Percentiles rank a stretch among this genome's conserved stretches.
Evolutionary conservation across 495 filamentous ascomycete species (phyloP).

Genomic region (Penicillium cosmopolitanum): DNA sequence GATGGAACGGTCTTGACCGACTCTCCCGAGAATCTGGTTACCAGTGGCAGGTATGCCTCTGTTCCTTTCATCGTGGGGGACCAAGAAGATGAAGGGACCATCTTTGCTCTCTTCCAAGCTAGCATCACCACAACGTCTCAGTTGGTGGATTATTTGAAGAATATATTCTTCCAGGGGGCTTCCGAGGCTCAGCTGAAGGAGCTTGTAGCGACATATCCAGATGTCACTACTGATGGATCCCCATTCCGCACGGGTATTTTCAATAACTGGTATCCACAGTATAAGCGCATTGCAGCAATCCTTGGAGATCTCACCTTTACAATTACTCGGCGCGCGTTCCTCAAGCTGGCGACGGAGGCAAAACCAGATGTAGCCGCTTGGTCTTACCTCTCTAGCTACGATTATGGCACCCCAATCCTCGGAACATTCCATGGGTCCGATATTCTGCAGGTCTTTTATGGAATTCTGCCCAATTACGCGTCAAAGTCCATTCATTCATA

Average conservation of each 20-base stretch:
- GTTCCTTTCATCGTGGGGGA: constrained; percentile 63
- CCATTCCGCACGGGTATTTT: constrained; percentile 66
- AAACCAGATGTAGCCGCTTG: constrained; percentile 63
- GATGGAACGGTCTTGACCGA: constrained; percentile 60
- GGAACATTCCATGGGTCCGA: constrained; percentile 76
- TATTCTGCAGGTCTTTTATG: constrained; percentile 67
- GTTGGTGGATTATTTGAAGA: constrained; percentile 60
- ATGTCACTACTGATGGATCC: constrained; percentile 54
- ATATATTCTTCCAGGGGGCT: constrained; percentile 60
- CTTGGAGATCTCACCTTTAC: constrained; percentile 72
- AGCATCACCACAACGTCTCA: constrained; percentile 63
- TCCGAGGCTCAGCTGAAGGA: constrained; percentile 43
- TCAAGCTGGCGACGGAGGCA: constrained; percentile 41
- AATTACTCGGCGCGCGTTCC: constrained; percentile 61
- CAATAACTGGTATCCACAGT: constrained; percentile 72
- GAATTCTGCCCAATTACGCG: constrained; percentile 63
- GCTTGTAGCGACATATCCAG: constrained; percentile 60
- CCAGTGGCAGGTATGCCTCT: constrained; percentile 55
- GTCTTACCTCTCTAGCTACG: constrained; percentile 73
- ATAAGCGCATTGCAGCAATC: constrained; percentile 77
- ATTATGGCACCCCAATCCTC: constrained; percentile 67
- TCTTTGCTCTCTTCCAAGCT: constrained; percentile 64
- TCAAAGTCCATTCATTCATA: constrained; percentile 60
- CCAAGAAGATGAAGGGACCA: constrained; percentile 65
- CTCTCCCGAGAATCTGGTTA: constrained; percentile 57